phyloP scores from a whole-genome alignment of 805 yeast genomes.

The Pichia paraexigua region DNA sequence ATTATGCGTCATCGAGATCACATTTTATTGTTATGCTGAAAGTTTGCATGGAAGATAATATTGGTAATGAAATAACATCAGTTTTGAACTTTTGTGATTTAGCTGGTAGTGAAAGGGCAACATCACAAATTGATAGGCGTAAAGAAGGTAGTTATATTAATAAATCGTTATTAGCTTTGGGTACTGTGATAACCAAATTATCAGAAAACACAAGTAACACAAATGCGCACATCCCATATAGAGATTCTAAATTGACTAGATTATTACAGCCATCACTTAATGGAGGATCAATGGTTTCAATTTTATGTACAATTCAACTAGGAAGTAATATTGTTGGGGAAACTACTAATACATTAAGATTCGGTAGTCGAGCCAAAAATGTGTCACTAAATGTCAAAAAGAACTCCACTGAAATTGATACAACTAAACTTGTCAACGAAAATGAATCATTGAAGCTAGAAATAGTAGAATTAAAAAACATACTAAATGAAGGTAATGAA shows the following conservation, averaged over 20 bases:
- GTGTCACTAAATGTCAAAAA: constrained; percentile 61
- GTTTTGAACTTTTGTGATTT: constrained; percentile 84
- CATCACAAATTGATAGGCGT: constrained; percentile 67
- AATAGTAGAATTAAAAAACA: constrained; percentile 28
- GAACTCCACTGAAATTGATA: constrained; percentile 41
- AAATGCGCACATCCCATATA: constrained; percentile 67
- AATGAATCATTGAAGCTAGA: constrained; percentile 56
- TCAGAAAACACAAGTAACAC: constrained; percentile 14
- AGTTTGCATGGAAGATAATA: constrained; percentile 31
- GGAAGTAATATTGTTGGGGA: constrained; percentile 58
- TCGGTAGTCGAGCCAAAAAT: constrained; percentile 91
- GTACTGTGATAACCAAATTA: constrained; percentile 84
- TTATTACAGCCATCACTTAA: constrained; percentile 86
- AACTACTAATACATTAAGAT: constrained; percentile 78
- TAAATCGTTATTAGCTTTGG: constrained; percentile 80
- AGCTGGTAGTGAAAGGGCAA: constrained; percentile 94
- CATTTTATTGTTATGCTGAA: constrained; percentile 81
- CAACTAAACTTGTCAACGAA: constrained; percentile 49
- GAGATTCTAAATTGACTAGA: constrained; percentile 90
- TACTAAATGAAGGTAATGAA: background rate
- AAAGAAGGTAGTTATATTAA: constrained; percentile 93
- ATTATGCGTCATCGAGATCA: constrained; percentile 79
- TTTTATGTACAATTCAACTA: constrained; percentile 79
- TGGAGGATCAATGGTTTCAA: constrained; percentile 76
- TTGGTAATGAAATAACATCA: constrained; percentile 37